phyloP scores from a whole-genome alignment of 345 rosid genomes.

The Psidium friedrichsthalianum region DNA sequence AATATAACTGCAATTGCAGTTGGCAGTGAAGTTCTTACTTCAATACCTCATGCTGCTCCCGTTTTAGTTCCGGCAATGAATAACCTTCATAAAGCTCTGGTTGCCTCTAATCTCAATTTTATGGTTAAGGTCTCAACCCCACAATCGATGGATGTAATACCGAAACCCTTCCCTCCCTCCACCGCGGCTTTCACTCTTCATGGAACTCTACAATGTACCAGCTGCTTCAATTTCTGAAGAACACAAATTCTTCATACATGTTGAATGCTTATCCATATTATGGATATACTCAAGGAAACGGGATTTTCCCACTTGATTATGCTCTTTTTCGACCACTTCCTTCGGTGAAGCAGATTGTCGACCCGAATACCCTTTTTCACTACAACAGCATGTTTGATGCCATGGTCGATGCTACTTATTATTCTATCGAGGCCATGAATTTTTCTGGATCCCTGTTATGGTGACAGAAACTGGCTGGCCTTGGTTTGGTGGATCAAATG shows the following conservation, averaged over 20 bases:
- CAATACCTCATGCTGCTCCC: slow-evolving; percentile 62
- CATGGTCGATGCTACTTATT: slow-evolving; percentile 95
- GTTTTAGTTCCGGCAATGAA: slow-evolving; percentile 72
- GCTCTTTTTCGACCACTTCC: slow-evolving; percentile 69
- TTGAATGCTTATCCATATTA: slow-evolving; percentile 89
- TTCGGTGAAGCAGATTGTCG: slow-evolving; percentile 87
- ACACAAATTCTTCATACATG: slow-evolving; percentile 81
- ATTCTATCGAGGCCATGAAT: slow-evolving; percentile 61
- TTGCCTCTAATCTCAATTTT: slow-evolving; percentile 73
- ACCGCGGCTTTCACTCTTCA: slow-evolving; percentile 67
- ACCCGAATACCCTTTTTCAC: slow-evolving; percentile 86
- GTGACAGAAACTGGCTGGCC: slow-evolving; percentile 99
- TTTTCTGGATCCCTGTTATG: slow-evolving; percentile 61
- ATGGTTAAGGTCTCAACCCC: slow-evolving; percentile 80
- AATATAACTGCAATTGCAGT: slow-evolving; percentile 91
- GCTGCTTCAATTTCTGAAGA: slow-evolving; percentile 85
- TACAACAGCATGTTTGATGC: slow-evolving; percentile 97
- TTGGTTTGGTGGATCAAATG: slow-evolving; percentile 64
- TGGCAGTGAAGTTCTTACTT: slow-evolving; percentile 85
- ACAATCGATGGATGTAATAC: slow-evolving; percentile 68
- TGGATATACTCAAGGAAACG: slow-evolving; percentile 74
- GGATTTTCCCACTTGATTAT: slow-evolving; percentile 85
- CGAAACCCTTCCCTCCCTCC: slow-evolving; percentile 90
- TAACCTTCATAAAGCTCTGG: slow-evolving; percentile 79
- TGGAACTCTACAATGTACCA: slow-evolving; percentile 70